Evolutionary conservation across 2,329 filamentous ascomycete species (phyloP).

Genomic region (Trichothecium sympodiale): DNA sequence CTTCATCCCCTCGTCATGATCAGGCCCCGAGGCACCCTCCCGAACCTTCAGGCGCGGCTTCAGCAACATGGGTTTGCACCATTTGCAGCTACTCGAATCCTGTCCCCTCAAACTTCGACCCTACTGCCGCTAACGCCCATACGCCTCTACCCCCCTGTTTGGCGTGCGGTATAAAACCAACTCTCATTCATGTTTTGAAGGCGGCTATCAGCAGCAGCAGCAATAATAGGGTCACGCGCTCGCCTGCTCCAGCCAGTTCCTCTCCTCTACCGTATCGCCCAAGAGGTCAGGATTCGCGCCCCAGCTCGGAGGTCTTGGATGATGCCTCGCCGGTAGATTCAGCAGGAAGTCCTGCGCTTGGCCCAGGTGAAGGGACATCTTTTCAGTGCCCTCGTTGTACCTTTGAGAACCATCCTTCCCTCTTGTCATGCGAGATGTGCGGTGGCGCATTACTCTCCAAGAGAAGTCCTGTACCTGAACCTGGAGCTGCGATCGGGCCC

Average conservation of each 20-base stretch:
- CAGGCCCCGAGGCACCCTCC: constrained; percentile 26
- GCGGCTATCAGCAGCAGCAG: constrained; percentile 65
- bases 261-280: constrained; percentile 20
- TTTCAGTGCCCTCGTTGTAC: constrained; percentile 80
- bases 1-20: constrained; percentile 34
- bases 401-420: constrained; percentile 82
- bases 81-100: constrained; percentile 95
- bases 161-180: constrained; percentile 88
- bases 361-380: constrained; percentile 16
- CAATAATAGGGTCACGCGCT: constrained; percentile 34
- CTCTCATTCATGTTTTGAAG: constrained; percentile 71
- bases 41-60: constrained; percentile 35
- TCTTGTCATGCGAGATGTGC: constrained; percentile 83
- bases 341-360: not conserved
- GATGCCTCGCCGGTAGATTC: constrained; percentile 2
- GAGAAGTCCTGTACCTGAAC: constrained; percentile 24
- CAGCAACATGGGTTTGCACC: constrained; percentile 86
- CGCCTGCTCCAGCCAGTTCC: constrained; percentile 6
- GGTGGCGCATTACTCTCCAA: constrained; percentile 60
- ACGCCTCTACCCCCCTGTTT: constrained; percentile 79
- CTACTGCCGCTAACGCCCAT: constrained; percentile 64
- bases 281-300: constrained; percentile 4
- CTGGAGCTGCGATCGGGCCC: constrained; percentile 22
- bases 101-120: constrained; percentile 88
- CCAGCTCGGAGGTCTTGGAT: constrained; percentile 6